Conservation (phyloP, 371 early-diverging fungal genomes). For the Zychaea mexicana region DNA sequence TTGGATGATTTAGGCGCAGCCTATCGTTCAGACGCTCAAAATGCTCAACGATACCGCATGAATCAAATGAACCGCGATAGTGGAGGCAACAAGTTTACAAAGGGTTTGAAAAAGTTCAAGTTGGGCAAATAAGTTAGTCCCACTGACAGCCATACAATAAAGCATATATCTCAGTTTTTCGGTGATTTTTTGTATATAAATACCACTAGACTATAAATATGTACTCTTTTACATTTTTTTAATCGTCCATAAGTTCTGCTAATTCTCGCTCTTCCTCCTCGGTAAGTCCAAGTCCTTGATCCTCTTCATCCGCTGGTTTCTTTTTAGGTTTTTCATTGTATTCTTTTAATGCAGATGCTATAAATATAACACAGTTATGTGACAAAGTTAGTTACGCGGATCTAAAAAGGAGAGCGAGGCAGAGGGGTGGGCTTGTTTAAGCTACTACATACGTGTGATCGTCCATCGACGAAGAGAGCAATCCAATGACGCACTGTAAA, state of each 20-base stretch:
- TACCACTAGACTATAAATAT: not conserved
- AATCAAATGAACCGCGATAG: slow-evolving; percentile 25
- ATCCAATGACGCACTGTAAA: slow-evolving; percentile 79
- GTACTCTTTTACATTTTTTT: not conserved
- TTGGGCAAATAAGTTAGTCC: slow-evolving; percentile 27
- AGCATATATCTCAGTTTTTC: not conserved
- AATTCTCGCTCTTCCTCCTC: slow-evolving; percentile 86
- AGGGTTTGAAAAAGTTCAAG: slow-evolving; percentile 24
- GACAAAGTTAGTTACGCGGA: not conserved
- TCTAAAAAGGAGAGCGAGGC: not conserved
- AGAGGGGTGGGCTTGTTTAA: too few species aligned
- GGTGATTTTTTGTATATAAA: too few species aligned
- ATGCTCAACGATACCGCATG: slow-evolving; percentile 45
- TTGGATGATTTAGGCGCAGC: slow-evolving; percentile 38
- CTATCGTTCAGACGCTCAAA: slow-evolving; percentile 42
- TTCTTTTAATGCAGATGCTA: slow-evolving; percentile 28
- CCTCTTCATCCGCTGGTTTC: slow-evolving; percentile 44
- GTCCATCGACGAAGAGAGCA: slow-evolving; percentile 79
- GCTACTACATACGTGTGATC: slow-evolving; percentile 43
- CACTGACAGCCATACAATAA: slow-evolving; percentile 4
- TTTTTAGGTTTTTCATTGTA: slow-evolving; percentile 22
- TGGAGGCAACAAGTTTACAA: slow-evolving; percentile 24
- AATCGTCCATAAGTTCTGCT: slow-evolving; percentile 74
- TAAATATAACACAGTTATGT: slow-evolving; percentile 2
- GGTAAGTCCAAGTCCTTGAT: slow-evolving; percentile 72